Evolutionary conservation across 2,329 filamentous ascomycete species (phyloP), one percentile per base, ranked within the genome.

Genomic region (Penicillium decumbens): DNA sequence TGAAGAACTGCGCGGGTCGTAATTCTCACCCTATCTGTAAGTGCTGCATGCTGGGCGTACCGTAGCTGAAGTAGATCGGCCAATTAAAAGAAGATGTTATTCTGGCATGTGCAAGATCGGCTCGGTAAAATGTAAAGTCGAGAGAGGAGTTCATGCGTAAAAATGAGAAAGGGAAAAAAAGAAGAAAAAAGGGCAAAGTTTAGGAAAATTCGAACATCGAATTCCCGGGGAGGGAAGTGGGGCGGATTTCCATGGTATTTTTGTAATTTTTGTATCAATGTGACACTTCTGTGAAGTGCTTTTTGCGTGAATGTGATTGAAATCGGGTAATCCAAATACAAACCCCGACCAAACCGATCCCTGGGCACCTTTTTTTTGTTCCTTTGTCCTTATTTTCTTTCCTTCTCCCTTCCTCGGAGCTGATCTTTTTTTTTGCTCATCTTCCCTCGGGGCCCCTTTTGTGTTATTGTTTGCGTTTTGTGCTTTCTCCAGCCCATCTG

Each of bases 1-100:
- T 56, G 54, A 49, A 51, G 51, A 54, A 54, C 53, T 41, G 43
- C 29, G n/a, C n/a, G n/a, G n/a, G n/a, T 43, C 27, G 53, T 44
- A 46, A 47, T 55, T 55, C 47, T 50, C 44, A 43, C 30, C 44
- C 32, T n/a, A n/a, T 40, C 5, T 40, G 25, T 27, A 27, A 40
- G 15, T 18, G 15, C 15, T 40, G 38, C 38, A 25, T 23, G 6
- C 9, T 35, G n/a, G 35, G 37, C 24, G 23, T 40, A 28, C 15
- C 1, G 15, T 9, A 10, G 38, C 38, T 24, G 38, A 27, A 15
- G 4, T 15, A 25, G 38, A 40, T 40, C 38, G 27, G 33, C 20
- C 12, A 25, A 13, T 44, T 23, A 23, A 15, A 3, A 13, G n/a
- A 28, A 23, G 32, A 20, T 28, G 46, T 18, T 25, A 25, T n/a